These are phyloP conservation scores for Moesziomyces sp. DNA, from an alignment of 1,284 basidiomycete genomes.

Conservation along the genomic window DNA sequence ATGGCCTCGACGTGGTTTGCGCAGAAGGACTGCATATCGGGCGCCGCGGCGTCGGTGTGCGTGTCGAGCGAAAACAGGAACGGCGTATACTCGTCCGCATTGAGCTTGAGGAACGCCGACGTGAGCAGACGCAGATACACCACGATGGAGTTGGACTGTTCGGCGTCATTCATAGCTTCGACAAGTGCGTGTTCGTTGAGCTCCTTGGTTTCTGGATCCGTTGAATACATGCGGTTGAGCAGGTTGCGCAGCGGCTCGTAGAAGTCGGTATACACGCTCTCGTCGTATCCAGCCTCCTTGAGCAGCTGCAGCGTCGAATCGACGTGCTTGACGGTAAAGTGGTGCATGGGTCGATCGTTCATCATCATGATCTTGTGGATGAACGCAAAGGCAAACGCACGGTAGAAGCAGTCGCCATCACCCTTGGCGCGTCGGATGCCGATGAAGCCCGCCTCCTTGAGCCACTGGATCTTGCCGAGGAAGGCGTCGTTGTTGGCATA, in stretches of 20 bases:
- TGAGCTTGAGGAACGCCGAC: conserved; percentile 56
- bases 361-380: conserved; percentile 50
- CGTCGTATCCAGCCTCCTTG: conserved; percentile 55
- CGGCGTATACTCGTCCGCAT: conserved; percentile 56
- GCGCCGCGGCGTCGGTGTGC: conserved; percentile 10
- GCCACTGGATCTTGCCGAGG: conserved; percentile 54
- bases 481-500: conserved; percentile 48
- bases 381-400: conserved; percentile 60
- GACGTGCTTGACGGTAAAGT: conserved; percentile 50
- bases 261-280: conserved; percentile 54
- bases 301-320: conserved; percentile 51
- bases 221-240: conserved; percentile 44
- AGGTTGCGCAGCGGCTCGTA: conserved; percentile 54
- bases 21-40: conserved; percentile 57
- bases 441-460: conserved; percentile 46
- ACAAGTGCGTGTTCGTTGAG: conserved; percentile 47
- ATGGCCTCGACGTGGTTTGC: conserved; percentile 59
- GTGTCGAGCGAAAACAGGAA: conserved; percentile 55
- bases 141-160: conserved; percentile 60
- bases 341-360: conserved; percentile 51
- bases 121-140: conserved; percentile 57
- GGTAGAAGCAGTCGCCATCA: conserved; percentile 65
- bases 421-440: conserved; percentile 53
- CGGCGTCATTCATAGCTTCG: conserved; percentile 58
- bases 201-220: conserved; percentile 42